Evolutionary conservation across 2,329 filamentous ascomycete genomes (phyloP).

Genomic region (Cylindrodendrum hubeiense): DNA sequence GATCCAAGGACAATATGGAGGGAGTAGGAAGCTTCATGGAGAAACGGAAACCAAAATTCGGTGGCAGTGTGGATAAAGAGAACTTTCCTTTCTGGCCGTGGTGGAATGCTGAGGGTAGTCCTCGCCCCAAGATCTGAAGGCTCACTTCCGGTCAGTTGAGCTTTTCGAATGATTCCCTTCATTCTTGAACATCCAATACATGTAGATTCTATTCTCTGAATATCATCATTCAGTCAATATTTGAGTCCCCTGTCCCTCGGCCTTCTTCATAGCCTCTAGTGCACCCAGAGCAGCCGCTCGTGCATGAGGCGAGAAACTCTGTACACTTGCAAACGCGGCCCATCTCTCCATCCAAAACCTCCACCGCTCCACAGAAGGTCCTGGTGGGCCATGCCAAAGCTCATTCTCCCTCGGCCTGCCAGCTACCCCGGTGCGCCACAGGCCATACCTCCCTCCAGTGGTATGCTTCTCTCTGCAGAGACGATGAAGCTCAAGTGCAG

Average conservation of each 20-base stretch:
- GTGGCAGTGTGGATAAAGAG: not conserved
- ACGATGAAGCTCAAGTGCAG: constrained; percentile 6
- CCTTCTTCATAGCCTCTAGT: constrained; percentile 10
- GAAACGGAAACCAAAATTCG: constrained; percentile 11
- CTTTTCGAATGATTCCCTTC: too few species aligned
- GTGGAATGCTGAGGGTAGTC: constrained; percentile 1
- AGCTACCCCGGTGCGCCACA: too few species aligned
- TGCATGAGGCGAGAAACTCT: not conserved
- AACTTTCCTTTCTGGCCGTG: constrained; percentile 14
- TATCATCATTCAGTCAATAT: too few species aligned
- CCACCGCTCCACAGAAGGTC: not conserved
- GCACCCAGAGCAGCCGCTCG: constrained; percentile 1
- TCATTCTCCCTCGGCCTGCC: not conserved
- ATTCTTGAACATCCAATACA: too few species aligned
- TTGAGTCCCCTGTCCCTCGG: too few species aligned
- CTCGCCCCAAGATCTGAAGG: not conserved
- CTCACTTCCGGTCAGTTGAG: too few species aligned
- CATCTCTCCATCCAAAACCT: constrained; percentile 22
- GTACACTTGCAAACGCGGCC: not conserved
- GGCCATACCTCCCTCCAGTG: not conserved
- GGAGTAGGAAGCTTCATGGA: constrained; percentile 18
- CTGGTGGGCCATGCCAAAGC: not conserved
- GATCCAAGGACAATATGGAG: constrained; percentile 13
- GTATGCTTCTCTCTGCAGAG: not conserved
- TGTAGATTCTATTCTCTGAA: too few species aligned